Evolutionary conservation across 1,284 basidiomycete genomes (phyloP).

Genomic region (Ceratobasidium papillatum): DNA sequence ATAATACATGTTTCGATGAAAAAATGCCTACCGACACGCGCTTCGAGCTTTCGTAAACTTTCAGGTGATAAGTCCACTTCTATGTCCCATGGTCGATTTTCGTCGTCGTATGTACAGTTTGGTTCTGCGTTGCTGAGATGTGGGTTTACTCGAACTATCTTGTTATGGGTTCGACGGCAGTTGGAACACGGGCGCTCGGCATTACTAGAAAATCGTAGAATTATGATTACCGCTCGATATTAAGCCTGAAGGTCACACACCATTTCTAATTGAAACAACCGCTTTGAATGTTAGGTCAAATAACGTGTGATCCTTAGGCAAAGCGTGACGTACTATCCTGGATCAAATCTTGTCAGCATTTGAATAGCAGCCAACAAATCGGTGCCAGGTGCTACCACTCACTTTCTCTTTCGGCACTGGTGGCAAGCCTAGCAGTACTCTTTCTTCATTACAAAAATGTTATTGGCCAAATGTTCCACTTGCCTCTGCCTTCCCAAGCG

Average conservation of each 20-base stretch:
- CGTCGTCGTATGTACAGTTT: conserved; percentile 27
- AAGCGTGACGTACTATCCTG: conserved; percentile 5
- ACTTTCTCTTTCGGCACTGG: conserved; percentile 30
- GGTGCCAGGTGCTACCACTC: background rate
- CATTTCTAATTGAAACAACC: conserved; percentile 5
- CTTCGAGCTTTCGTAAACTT: conserved; percentile 9
- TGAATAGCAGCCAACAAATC: background rate
- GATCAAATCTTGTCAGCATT: too few relatives aligned
- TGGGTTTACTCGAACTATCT: conserved; percentile 29
- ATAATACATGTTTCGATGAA: background rate
- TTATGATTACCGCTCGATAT: background rate
- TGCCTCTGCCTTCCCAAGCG: conserved; percentile 9
- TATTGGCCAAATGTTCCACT: background rate
- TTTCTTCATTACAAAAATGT: background rate
- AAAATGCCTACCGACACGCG: background rate
- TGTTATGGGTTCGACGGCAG: conserved; percentile 22
- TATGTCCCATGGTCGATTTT: background rate
- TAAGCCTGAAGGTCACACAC: background rate
- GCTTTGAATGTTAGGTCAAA: background rate
- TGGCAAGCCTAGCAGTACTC: conserved; percentile 9
- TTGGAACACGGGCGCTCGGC: conserved; percentile 31
- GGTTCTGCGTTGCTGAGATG: conserved; percentile 18
- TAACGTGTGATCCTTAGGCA: background rate
- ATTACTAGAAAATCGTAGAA: background rate
- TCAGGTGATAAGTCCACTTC: background rate